These are phyloP conservation scores for Sequoia sempervirens DNA, from an alignment of 75 land plant genomes.

Conservation along the genomic window DNA sequence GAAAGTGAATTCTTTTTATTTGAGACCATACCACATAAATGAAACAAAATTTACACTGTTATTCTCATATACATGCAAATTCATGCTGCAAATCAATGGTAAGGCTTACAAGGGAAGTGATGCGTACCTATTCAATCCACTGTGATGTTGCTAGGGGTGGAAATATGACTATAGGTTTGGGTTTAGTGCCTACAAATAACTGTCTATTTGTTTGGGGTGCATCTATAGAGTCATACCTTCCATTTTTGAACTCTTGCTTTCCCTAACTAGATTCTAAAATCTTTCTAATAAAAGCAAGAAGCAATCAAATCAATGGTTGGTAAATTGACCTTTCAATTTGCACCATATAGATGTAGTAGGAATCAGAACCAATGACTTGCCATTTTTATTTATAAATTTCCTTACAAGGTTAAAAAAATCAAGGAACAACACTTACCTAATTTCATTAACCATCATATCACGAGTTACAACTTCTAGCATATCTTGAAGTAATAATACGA, in stretches of 20 bases:
- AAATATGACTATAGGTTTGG: slow-evolving; percentile 57
- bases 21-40: slow-evolving; percentile 5
- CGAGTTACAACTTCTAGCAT: slow-evolving; percentile 95
- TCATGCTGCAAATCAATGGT: background rate
- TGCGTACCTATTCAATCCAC: slow-evolving; percentile 86
- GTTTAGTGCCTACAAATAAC: slow-evolving; percentile 70
- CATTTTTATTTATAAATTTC: background rate
- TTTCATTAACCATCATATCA: slow-evolving; percentile 93
- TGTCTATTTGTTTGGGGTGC: slow-evolving; percentile 27
- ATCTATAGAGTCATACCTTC: slow-evolving; percentile 16
- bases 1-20: slow-evolving; percentile 48
- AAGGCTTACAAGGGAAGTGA: background rate
- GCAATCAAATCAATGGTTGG: background rate
- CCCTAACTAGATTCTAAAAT: slow-evolving; percentile 67
- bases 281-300: slow-evolving; percentile 38
- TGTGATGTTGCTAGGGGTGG: slow-evolving; percentile 73
- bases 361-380: background rate
- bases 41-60: background rate
- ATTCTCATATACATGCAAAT: background rate
- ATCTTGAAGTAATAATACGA: slow-evolving; percentile 88
- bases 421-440: slow-evolving; percentile 33
- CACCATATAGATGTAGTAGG: background rate
- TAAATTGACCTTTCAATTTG: background rate
- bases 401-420: background rate
- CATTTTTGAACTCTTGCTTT: slow-evolving; percentile 47